Base-by-base conservation (phyloP, 1,284 basidiomycete genomes). In the Ustilago trichophora region DNA sequence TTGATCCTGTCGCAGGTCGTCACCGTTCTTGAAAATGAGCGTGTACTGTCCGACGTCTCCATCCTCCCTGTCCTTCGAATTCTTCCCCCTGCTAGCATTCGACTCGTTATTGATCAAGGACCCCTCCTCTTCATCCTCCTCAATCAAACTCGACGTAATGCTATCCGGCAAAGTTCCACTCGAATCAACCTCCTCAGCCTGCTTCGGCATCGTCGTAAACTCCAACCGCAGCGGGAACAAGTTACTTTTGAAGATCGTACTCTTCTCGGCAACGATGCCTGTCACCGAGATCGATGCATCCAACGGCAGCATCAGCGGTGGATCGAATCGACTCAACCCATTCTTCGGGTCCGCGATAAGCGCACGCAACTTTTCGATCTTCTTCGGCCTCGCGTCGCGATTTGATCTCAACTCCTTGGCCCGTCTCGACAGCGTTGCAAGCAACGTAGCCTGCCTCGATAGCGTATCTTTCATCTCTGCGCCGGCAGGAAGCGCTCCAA, bases 11-110 rank as follows among this genome's bases (percentile, higher is more conserved):
- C 95, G 89, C 85, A 98, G 88, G 80, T 99, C 96, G 80, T 99
- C 96, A 6, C 96, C 96, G 72, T 97, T 94, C 83, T 99, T 98
- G 86, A 98, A 98, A 67, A 99, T 98, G 43, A 97, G 87, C 0
- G 93, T 91, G 81, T 91, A 98, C 16, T 56, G 32, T 4, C 46
- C 60, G 1, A 15, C 40, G 1, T 50, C 58, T 7, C 46, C 37
- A 10, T 24, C 22, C 18, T 46, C 48, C 38, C 32, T 57, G 10
- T 42, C 63, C 34, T 53, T 52, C n/a, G 33, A 15, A 19, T 31
- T 24, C 19, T 18, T 41, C 0, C 13, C 24, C 4, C 10, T 25
- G 3, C 26, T 10, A 4, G 29, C 18, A 4, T 38, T n/a, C 1
- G 31, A 6, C 15, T 48, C 56, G 26, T 52, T 48, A 15, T 44